Base-by-base conservation (phyloP, 2,329 filamentous ascomycete genomes). In the Sclerotinia sclerotiorum region DNA sequence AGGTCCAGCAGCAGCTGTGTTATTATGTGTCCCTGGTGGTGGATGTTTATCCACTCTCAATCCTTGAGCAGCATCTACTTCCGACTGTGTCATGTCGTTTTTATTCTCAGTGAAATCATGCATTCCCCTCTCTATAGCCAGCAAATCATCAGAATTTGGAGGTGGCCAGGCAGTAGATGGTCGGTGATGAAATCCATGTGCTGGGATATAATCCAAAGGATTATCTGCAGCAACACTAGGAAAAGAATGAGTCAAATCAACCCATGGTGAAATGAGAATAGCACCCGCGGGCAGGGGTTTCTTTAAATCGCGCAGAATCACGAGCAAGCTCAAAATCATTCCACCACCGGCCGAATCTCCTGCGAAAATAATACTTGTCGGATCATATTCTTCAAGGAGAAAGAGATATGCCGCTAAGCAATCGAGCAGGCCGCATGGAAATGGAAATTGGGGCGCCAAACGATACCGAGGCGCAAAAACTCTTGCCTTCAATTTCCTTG, bases 271-370 rank as follows among this genome's bases (percentile, higher is more conserved):
- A 64, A 98, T 91, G 52, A 98, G 82, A 56, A 98, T 89, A 5
- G 91, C 94, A 1, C 95, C 95, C 2, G 95, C 94, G 0, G 95
- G 95, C 35, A 97, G 79, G 7, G 94, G 91, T 19, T 97, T 82
- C 0, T 89, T 90, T 77, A 91, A 90, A 76, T 98, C 94, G 71
- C 95, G 88, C 70, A 98, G 79, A 2, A 88, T 86, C 42, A 96
- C 90, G 67, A 99, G 80, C 79, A 97, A 83, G 29, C 85, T 90
- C 72, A 97, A 73, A 0, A 94, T 86, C 92, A 98, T 95, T 13
- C 94, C 95, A 48, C 89, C 95, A 32, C 95, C 95, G 0, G 95
- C 95, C 13, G 94, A 97, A 77, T 99, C 95, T 29, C 95, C 95
- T 0, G 93, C 93, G 39, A 98, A 79, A 24, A 98, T 83, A 56